Conservation (phyloP, 164 flowering plant species). For the Litsea cubeba region DNA sequence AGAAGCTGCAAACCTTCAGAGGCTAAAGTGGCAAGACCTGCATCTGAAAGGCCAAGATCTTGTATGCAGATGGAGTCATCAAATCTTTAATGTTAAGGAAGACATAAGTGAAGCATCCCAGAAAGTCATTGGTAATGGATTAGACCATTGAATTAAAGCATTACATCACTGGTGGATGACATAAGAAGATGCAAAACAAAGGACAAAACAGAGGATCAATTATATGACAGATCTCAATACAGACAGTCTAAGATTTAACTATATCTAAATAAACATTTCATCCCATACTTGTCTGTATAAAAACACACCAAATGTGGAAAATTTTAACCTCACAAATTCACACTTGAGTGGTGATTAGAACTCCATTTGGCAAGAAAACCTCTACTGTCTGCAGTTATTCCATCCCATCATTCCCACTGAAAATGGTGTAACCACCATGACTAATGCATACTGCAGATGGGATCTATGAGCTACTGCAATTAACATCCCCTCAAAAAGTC, state of each 20-base stretch:
- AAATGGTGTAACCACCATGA: neutral
- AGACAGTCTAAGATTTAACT: too few species aligned
- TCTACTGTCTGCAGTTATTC: neutral
- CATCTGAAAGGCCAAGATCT: conserved; percentile 74
- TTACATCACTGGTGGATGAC: neutral
- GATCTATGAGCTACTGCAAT: neutral
- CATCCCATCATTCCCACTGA: too few species aligned
- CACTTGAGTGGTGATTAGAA: neutral
- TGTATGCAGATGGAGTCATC: conserved; percentile 56
- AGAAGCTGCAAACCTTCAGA: conserved; percentile 49
- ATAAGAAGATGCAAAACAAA: neutral
- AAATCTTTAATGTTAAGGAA: conserved; percentile 45
- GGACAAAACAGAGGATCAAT: neutral
- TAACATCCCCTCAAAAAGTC: neutral
- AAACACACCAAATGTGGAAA: neutral
- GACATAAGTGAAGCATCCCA: neutral
- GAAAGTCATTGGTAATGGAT: neutral
- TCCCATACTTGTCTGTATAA: too few species aligned
- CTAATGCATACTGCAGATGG: neutral
- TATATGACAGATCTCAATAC: neutral
- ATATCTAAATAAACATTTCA: too few species aligned
- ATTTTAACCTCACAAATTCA: neutral
- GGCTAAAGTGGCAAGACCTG: conserved; percentile 70
- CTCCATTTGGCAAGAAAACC: neutral
- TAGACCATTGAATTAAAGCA: neutral